Percentiles rank a stretch among this genome's conserved stretches.
These are phyloP conservation scores for Fusarium cicatricum DNA, from an alignment of 2,329 filamentous ascomycete genomes.

Conservation along the genomic window DNA sequence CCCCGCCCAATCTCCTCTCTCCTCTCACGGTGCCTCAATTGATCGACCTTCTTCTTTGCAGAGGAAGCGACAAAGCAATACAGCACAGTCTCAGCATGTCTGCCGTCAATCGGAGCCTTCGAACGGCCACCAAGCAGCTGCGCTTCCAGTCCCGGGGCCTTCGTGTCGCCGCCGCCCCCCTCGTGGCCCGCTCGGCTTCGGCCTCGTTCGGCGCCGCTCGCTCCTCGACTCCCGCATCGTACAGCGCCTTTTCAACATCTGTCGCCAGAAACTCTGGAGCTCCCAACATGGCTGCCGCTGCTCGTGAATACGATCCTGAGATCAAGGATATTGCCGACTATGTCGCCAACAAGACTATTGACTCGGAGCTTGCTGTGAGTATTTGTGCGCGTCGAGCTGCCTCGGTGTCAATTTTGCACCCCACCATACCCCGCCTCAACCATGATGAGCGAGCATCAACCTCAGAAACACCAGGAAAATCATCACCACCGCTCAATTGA, in stretches of 20 bases:
- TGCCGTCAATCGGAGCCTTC: constrained; percentile 62
- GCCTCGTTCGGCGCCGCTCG: constrained; percentile 43
- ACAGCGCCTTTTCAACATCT: constrained; percentile 60
- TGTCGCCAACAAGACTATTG: constrained; percentile 89
- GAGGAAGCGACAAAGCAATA: constrained; percentile 15
- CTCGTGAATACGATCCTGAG: constrained; percentile 83
- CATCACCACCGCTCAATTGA: constrained; percentile 10
- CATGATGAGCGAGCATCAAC: no score
- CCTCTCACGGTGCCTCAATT: constrained; percentile 15
- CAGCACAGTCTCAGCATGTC: constrained; percentile 53
- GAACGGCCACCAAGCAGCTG: constrained; percentile 63
- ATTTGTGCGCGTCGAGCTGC: neutral
- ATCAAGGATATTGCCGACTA: constrained; percentile 96
- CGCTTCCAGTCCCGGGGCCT: constrained; percentile 54
- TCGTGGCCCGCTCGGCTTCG: constrained; percentile 47
- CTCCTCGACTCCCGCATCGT: constrained; percentile 48
- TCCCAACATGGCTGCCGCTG: constrained; percentile 59
- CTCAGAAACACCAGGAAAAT: constrained; percentile 8
- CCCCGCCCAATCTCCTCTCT: neutral
- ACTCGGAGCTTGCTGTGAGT: constrained; percentile 91
- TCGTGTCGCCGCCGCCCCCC: constrained; percentile 47
- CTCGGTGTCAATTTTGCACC: constrained; percentile 19
- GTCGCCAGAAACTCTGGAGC: constrained; percentile 57
- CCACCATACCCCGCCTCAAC: constrained; percentile 31
- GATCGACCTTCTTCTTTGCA: constrained; percentile 25